Percentiles rank a stretch among this genome's conserved stretches.
Conservation (phyloP, 257 asterid genomes). For the Fraxinus pennsylvanica region DNA sequence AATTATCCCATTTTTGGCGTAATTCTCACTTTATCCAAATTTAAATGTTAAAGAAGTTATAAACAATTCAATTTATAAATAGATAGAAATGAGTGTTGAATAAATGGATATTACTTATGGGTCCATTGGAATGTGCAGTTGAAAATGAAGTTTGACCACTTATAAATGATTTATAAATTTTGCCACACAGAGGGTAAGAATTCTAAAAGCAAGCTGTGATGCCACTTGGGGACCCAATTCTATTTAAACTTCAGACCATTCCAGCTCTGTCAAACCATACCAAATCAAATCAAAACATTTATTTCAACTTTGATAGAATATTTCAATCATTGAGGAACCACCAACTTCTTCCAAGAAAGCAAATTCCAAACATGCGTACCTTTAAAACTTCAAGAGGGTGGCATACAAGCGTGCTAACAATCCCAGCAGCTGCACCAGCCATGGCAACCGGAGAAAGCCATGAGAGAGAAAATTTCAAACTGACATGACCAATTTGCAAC, state of each 20-base stretch:
- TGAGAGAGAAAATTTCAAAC: slow-evolving; percentile 51
- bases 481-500: slow-evolving; percentile 55
- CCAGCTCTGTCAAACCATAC: background rate
- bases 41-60: background rate
- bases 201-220: background rate
- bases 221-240: background rate
- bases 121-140: too few relatives aligned
- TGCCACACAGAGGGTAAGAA: background rate
- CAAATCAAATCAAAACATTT: background rate
- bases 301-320: background rate
- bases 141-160: too few relatives aligned
- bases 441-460: slow-evolving; percentile 93
- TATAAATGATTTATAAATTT: too few relatives aligned
- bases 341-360: background rate
- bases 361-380: slow-evolving; percentile 40
- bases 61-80: too few relatives aligned
- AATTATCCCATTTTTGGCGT: background rate
- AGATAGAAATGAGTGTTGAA: too few relatives aligned
- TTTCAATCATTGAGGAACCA: background rate
- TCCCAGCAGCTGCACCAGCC: slow-evolving; percentile 97
- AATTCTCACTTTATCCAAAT: background rate
- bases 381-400: slow-evolving; percentile 97
- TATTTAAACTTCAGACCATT: background rate
- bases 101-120: too few relatives aligned
- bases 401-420: slow-evolving; percentile 83